Percentiles rank a stretch among this genome's conserved stretches.
These are phyloP conservation scores for Blakeslea trispora DNA, from an alignment of 371 early-diverging fungal species.

Conservation along the genomic window DNA sequence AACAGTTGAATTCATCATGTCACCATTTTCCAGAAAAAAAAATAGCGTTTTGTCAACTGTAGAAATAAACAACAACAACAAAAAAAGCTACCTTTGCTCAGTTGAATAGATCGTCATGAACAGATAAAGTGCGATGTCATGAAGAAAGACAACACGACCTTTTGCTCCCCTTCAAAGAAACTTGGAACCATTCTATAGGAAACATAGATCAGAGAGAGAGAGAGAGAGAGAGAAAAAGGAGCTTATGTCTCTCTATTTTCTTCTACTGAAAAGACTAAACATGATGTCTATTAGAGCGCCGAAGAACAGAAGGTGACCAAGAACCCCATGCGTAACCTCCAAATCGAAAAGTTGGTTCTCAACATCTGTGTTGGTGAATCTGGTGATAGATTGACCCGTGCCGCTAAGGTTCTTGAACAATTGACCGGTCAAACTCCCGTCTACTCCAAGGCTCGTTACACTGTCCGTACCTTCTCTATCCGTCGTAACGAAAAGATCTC, in stretches of 20 bases:
- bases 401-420: constrained; percentile 99
- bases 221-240: too few relatives aligned
- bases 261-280: background rate
- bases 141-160: too few relatives aligned
- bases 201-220: too few relatives aligned
- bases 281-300: constrained; percentile 54
- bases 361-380: constrained; percentile 99
- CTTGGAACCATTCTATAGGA: too few relatives aligned
- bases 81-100: too few relatives aligned
- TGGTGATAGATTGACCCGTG: constrained; percentile 99
- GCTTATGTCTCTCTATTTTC: background rate
- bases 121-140: too few relatives aligned
- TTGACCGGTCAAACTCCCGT: constrained; percentile 99
- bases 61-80: too few relatives aligned
- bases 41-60: too few relatives aligned
- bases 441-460: constrained; percentile 99
- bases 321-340: constrained; percentile 98
- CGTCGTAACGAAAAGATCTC: constrained; percentile 99
- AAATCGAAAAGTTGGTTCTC: constrained; percentile 99
- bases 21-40: too few relatives aligned
- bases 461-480: constrained; percentile 99
- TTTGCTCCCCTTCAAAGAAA: too few relatives aligned
- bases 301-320: constrained; percentile 56
- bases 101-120: too few relatives aligned
- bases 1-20: too few relatives aligned